These are phyloP conservation scores for Candida takata DNA, from an alignment of 805 yeast species.

Conservation along the genomic window DNA sequence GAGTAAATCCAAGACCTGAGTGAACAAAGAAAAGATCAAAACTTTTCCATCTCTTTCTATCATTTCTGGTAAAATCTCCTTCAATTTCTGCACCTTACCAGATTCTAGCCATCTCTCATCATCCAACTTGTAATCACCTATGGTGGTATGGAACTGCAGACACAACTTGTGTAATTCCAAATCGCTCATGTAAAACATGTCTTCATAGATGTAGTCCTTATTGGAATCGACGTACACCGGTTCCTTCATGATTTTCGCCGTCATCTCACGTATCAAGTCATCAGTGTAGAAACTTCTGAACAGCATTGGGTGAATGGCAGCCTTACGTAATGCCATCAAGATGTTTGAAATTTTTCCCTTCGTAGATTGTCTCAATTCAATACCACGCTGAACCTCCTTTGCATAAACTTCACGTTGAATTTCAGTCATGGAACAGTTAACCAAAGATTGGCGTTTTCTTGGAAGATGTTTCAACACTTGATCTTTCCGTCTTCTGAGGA, in stretches of 20 bases:
- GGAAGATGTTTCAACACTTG: constrained; percentile 92
- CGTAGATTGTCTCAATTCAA: constrained; percentile 23
- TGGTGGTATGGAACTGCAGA: constrained; percentile 52
- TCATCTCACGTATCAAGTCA: constrained; percentile 53
- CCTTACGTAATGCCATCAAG: constrained; percentile 85
- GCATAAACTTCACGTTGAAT: constrained; percentile 55
- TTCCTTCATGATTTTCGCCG: constrained; percentile 72
- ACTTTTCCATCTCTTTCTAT: constrained; percentile 60
- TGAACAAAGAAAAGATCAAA: constrained; percentile 82
- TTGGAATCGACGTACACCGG: constrained; percentile 73
- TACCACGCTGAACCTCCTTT: constrained; percentile 40
- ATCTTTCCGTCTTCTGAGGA: constrained; percentile 81
- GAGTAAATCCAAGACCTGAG: constrained; percentile 84
- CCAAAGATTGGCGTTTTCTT: constrained; percentile 56
- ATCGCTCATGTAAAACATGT: constrained; percentile 93
- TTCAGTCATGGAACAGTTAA: constrained; percentile 55
- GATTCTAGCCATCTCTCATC: constrained; percentile 55
- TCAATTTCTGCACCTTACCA: constrained; percentile 64
- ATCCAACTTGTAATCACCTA: constrained; percentile 49
- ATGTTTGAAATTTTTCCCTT: constrained; percentile 50
- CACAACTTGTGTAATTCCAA: constrained; percentile 77
- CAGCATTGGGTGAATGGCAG: constrained; percentile 85
- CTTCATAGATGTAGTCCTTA: constrained; percentile 72
- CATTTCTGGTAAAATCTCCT: constrained; percentile 49
- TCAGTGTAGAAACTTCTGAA: constrained; percentile 64